Evolutionary conservation across 2,329 filamentous ascomycete species (phyloP).

Genomic region (Colletotrichum cordylinicola): DNA sequence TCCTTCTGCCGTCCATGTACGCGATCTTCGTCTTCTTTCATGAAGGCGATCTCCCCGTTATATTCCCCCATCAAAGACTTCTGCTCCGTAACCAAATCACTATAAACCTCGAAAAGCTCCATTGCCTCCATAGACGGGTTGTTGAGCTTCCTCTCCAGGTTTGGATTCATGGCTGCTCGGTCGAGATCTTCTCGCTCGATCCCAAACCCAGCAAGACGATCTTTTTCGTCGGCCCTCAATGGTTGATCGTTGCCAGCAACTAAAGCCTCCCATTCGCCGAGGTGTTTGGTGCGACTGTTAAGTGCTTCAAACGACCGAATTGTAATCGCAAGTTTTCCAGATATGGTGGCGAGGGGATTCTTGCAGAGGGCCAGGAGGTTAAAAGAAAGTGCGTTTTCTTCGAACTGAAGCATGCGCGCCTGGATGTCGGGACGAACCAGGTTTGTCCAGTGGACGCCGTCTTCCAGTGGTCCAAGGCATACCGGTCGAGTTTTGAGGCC

Average conservation of each 20-base stretch:
- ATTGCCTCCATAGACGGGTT: constrained; percentile 7
- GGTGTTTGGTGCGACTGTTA: constrained; percentile 40
- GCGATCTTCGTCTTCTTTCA: constrained; percentile 55
- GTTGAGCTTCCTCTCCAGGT: constrained; percentile 1
- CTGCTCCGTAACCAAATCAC: constrained; percentile 45
- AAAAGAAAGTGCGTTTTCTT: constrained; percentile 72
- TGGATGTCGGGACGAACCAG: constrained; percentile 70
- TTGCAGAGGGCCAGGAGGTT: constrained; percentile 78
- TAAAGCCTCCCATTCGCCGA: background rate
- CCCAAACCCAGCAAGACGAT: constrained; percentile 34
- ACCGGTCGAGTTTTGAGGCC: constrained; percentile 78
- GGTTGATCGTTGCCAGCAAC: constrained; percentile 10
- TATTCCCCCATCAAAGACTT: constrained; percentile 49
- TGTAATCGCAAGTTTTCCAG: constrained; percentile 49
- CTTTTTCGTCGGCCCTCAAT: constrained; percentile 27
- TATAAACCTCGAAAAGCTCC: constrained; percentile 40
- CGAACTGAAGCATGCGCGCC: constrained; percentile 70
- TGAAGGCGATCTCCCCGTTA: constrained; percentile 49
- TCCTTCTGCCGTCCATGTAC: constrained; percentile 67
- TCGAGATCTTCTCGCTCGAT: constrained; percentile 30
- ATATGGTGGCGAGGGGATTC: constrained; percentile 62
- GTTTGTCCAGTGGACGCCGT: constrained; percentile 66
- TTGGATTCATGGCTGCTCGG: constrained; percentile 19
- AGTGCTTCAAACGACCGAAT: constrained; percentile 45
- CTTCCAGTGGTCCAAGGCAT: constrained; percentile 55